Evolutionary conservation across 1,284 basidiomycete species (phyloP).

Genomic region (Trichosporon asahii): DNA sequence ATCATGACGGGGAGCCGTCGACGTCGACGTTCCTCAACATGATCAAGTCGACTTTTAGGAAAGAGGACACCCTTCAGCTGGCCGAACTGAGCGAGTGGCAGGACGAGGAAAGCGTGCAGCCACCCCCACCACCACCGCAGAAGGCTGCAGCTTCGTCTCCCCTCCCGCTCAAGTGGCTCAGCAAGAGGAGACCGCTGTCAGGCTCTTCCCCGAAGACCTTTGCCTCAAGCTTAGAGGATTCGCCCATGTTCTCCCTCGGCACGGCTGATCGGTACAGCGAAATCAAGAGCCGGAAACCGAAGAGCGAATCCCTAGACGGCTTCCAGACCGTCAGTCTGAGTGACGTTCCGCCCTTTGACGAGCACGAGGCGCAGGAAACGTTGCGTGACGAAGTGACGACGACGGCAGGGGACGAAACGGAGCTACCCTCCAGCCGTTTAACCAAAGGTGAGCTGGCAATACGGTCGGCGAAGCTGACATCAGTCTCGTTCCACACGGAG

Average conservation of each 20-base stretch:
- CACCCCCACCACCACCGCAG: not conserved
- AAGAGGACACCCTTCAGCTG: conserved; percentile 1
- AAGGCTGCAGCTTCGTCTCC: not conserved
- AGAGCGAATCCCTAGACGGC: not conserved
- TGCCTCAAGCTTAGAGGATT: conserved; percentile 4
- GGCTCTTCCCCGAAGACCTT: not conserved
- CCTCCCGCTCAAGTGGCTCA: conserved; percentile 3
- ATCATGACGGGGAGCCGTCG: not conserved
- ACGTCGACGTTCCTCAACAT: conserved; percentile 5
- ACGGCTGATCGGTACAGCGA: not conserved
- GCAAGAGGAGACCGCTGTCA: not conserved
- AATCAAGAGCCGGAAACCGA: not conserved
- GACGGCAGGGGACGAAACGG: not conserved
- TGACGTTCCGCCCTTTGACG: not conserved
- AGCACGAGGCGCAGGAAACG: not conserved
- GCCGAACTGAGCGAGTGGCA: conserved; percentile 3
- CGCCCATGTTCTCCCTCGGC: not conserved
- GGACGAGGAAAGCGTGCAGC: not conserved
- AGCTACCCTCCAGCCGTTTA: not conserved
- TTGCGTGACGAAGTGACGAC: not conserved
- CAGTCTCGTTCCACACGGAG: conserved; percentile 13
- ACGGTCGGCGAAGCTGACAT: not conserved
- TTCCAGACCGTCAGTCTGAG: not conserved
- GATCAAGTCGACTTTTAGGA: conserved; percentile 1
- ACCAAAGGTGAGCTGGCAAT: not conserved